These are phyloP conservation scores for Lactarius tabidus DNA, from an alignment of 768 basidiomycete species.

Conservation along the genomic window DNA sequence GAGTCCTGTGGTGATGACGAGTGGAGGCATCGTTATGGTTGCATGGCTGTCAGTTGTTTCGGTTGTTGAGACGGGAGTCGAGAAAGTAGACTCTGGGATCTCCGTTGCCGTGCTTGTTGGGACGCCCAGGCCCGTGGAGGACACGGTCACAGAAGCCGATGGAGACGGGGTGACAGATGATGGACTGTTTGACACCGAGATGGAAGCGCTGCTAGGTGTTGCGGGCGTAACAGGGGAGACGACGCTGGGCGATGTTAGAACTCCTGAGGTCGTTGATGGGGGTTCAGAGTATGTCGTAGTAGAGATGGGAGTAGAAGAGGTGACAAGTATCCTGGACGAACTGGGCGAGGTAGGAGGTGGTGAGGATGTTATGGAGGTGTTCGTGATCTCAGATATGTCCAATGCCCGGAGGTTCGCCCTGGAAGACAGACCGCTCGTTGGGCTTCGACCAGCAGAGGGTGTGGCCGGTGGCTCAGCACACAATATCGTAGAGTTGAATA, in stretches of 20 bases:
- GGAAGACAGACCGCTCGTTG: background rate
- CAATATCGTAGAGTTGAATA: background rate
- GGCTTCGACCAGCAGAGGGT: background rate
- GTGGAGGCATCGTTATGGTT: slow-evolving; percentile 41
- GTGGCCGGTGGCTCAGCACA: background rate
- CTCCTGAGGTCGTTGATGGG: background rate
- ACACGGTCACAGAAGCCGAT: background rate
- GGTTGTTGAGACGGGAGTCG: slow-evolving; percentile 41
- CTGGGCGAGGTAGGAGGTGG: background rate
- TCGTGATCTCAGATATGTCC: background rate
- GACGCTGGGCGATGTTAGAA: background rate
- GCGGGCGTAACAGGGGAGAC: background rate
- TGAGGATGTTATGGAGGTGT: background rate
- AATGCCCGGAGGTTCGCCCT: background rate
- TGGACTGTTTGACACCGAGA: background rate
- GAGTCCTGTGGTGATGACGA: slow-evolving; percentile 45
- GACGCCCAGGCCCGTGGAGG: background rate
- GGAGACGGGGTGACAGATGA: background rate
- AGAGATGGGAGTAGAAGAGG: background rate
- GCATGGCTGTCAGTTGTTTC: slow-evolving; percentile 40
- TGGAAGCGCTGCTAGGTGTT: background rate
- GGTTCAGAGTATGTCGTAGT: background rate
- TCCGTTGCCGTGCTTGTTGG: slow-evolving; percentile 42
- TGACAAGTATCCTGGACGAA: background rate
- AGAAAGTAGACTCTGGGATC: slow-evolving; percentile 41